Percentiles rank a stretch among this genome's conserved stretches.
Conservation (phyloP, 805 yeast genomes). For the Lipomyces chichibuensis region DNA sequence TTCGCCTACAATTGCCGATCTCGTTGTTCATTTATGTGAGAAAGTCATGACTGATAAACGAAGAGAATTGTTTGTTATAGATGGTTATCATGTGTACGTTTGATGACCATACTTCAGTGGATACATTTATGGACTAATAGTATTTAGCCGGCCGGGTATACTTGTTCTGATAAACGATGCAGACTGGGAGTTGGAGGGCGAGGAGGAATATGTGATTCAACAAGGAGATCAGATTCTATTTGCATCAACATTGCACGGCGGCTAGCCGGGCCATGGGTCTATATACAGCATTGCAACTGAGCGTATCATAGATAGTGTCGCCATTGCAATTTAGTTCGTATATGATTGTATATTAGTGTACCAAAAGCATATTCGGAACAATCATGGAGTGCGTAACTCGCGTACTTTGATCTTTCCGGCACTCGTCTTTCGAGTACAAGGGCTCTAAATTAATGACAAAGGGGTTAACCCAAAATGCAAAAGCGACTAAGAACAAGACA, state of each 20-base stretch:
- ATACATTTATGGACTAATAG: not conserved
- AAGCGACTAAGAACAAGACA: not conserved
- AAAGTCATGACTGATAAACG: slow-evolving; percentile 59
- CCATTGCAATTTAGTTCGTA: not conserved
- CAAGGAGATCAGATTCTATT: slow-evolving; percentile 78
- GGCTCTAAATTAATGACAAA: not conserved
- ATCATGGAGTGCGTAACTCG: no score
- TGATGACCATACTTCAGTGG: not conserved
- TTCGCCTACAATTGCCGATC: slow-evolving; percentile 51
- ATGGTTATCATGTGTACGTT: slow-evolving; percentile 57
- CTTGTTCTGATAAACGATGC: slow-evolving; percentile 88
- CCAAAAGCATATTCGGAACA: no score
- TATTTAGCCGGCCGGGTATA: slow-evolving; percentile 66
- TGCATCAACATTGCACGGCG: slow-evolving; percentile 95
- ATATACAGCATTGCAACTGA: no score
- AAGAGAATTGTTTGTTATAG: slow-evolving; percentile 76
- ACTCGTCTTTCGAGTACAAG: no score
- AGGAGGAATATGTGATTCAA: slow-evolving; percentile 76
- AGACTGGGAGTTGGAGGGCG: slow-evolving; percentile 96
- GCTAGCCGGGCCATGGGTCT: slow-evolving; percentile 50
- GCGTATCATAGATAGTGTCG: no score
- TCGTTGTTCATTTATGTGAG: slow-evolving; percentile 57
- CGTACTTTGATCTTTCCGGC: no score
- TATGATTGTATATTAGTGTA: not conserved
- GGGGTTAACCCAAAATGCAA: not conserved